phyloP scores from a whole-genome alignment of 2,329 filamentous ascomycete species.

The Teratosphaeria destructans region DNA sequence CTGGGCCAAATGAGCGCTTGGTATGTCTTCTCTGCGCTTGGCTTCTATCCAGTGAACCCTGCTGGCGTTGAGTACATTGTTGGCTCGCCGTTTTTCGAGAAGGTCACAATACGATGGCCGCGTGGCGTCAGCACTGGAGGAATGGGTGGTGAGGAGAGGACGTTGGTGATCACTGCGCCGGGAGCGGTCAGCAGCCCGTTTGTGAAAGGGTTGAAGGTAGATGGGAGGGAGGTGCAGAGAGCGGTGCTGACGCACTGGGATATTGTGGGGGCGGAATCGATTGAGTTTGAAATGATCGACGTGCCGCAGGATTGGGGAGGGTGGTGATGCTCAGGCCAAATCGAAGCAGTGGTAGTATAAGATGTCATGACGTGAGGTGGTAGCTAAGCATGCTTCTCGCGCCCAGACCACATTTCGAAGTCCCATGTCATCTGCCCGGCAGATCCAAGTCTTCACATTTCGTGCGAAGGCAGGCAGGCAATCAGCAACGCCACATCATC shows the following conservation, averaged over 20 bases:
- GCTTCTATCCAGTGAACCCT: constrained; percentile 39
- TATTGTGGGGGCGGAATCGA: constrained; percentile 29
- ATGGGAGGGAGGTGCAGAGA: constrained; percentile 26
- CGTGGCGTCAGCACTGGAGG: constrained; percentile 24
- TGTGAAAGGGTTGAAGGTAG: constrained; percentile 32
- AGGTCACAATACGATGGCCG: constrained; percentile 31
- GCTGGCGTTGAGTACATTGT: constrained; percentile 37
- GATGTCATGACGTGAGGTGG: too few relatives aligned
- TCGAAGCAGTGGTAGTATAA: too few relatives aligned
- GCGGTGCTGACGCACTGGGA: constrained; percentile 33
- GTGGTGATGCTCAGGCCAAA: not conserved
- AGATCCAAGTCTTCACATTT: too few relatives aligned
- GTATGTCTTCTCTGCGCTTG: constrained; percentile 39
- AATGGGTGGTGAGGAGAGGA: constrained; percentile 12
- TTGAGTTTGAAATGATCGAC: constrained; percentile 38
- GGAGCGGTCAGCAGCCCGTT: constrained; percentile 33
- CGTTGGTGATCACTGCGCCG: constrained; percentile 32
- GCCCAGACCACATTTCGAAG: too few relatives aligned
- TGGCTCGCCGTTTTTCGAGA: constrained; percentile 38
- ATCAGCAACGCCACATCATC: too few relatives aligned
- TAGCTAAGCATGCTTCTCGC: too few relatives aligned
- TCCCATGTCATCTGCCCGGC: too few relatives aligned
- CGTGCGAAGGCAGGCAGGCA: too few relatives aligned
- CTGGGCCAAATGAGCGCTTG: constrained; percentile 43
- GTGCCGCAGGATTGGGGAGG: constrained; percentile 27